Evolutionary conservation across 257 asterid genomes (phyloP).

Genomic region (Gentiana straminea): DNA sequence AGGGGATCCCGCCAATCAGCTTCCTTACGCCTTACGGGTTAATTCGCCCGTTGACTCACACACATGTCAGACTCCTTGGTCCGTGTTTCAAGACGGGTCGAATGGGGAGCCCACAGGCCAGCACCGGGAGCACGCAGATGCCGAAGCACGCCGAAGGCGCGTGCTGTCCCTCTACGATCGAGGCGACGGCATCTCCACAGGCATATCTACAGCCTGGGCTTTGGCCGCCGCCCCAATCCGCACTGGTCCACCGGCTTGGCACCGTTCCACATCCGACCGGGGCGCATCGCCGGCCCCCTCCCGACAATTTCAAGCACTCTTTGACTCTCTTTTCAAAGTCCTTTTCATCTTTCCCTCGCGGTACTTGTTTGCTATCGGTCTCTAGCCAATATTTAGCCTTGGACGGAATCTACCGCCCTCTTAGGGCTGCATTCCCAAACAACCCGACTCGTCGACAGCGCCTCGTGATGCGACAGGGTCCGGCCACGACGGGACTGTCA

Average conservation of each 20-base stretch:
- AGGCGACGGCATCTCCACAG: neutral
- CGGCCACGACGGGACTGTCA: neutral
- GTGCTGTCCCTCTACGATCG: neutral
- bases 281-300: too few species aligned
- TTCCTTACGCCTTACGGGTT: constrained; percentile 18
- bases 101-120: constrained; percentile 1
- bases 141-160: neutral
- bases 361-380: constrained; percentile 16
- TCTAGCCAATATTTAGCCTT: constrained; percentile 19
- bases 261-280: constrained; percentile 2
- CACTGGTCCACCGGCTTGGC: constrained; percentile 12
- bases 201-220: constrained; percentile 1
- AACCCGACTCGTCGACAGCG: too few species aligned
- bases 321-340: too few species aligned
- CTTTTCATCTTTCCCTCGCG: constrained; percentile 14
- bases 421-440: constrained; percentile 13
- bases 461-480: constrained; percentile 7
- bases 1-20: constrained; percentile 16
- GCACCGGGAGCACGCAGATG: constrained; percentile 1
- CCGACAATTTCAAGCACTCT: too few species aligned
- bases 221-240: neutral
- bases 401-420: constrained; percentile 15
- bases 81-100: constrained; percentile 1
- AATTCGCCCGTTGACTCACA: constrained; percentile 14
- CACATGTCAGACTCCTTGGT: constrained; percentile 15